A percentile compares a stretch with the other conserved stretches of the same genome.
phyloP scores from a whole-genome alignment of 345 rosid genomes.

The Viola odorata region DNA sequence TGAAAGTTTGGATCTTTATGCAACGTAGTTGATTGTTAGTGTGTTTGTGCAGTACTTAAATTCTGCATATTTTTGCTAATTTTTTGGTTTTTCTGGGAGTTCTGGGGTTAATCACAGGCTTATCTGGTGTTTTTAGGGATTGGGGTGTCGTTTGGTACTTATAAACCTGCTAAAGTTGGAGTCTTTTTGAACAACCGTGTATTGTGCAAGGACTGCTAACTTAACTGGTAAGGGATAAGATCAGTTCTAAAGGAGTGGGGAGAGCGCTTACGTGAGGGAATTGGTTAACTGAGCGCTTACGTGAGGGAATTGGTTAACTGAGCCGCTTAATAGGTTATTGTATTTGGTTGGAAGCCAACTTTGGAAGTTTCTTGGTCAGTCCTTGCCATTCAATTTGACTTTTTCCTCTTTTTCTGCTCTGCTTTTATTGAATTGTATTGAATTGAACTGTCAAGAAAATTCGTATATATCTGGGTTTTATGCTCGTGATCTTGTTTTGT shows the following conservation, averaged over 20 bases:
- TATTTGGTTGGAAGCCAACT: not conserved
- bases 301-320: not conserved
- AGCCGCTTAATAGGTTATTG: conserved; percentile 3
- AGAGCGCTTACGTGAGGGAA: conserved; percentile 8
- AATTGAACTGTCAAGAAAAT: no score
- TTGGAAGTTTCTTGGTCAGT: not conserved
- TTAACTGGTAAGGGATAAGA: conserved; percentile 3
- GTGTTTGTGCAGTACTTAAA: not conserved
- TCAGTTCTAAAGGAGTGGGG: conserved; percentile 3
- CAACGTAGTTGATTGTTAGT: not conserved
- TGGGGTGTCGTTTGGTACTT: not conserved
- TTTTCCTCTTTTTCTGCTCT: not conserved
- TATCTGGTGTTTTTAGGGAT: not conserved
- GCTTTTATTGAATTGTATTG: not conserved
- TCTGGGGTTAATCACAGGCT: not conserved
- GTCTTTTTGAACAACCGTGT: not conserved
- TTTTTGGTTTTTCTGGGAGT: not conserved
- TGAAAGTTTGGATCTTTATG: not conserved
- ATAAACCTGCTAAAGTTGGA: not conserved
- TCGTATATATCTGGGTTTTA: not conserved
- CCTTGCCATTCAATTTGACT: not conserved
- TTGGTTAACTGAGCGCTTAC: not conserved
- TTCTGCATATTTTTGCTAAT: not conserved
- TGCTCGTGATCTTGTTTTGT: not conserved
- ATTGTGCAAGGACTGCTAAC: not conserved